Evolutionary conservation across 2,329 filamentous ascomycete species (phyloP).

Genomic region (Dichotomopilus funicola): DNA sequence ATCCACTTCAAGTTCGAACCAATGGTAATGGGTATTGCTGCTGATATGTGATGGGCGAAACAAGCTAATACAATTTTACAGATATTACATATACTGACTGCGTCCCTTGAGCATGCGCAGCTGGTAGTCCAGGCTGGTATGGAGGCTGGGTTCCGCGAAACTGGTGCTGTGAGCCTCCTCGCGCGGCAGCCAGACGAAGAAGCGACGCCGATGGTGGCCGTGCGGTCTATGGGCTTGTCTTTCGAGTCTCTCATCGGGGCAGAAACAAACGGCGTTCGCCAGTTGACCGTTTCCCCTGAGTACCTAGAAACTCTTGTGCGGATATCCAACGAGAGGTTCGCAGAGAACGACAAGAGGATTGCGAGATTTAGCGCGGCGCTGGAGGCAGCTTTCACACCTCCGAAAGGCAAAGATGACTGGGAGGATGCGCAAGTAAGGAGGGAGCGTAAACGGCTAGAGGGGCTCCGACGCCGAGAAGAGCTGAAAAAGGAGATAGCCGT

Average conservation of each 20-base stretch:
- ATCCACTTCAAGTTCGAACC: conserved; percentile 92
- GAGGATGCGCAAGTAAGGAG: conserved; percentile 47
- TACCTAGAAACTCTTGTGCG: conserved; percentile 62
- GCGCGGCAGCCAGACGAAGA: conserved; percentile 28
- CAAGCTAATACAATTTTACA: conserved; percentile 30
- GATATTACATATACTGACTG: conserved; percentile 84
- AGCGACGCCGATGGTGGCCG: conserved; percentile 66
- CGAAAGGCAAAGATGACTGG: conserved; percentile 39
- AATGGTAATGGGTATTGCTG: conserved; percentile 55
- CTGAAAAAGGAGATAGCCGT: conserved; percentile 18
- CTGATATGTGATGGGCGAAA: no score
- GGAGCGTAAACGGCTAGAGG: conserved; percentile 52
- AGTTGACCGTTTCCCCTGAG: conserved; percentile 52
- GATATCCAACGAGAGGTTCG: conserved; percentile 70
- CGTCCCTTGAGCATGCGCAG: conserved; percentile 69
- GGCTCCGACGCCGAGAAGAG: conserved; percentile 46
- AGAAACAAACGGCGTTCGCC: conserved; percentile 33
- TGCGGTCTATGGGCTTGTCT: conserved; percentile 74
- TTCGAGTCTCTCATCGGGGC: conserved; percentile 76
- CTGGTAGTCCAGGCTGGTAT: conserved; percentile 68
- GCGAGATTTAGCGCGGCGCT: conserved; percentile 55
- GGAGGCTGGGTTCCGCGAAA: conserved; percentile 82
- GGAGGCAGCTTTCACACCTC: conserved; percentile 27
- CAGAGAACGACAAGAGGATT: conserved; percentile 61
- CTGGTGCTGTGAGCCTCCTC: conserved; percentile 66